Evolutionary conservation across 2,329 filamentous ascomycete species (phyloP), one percentile per base, ranked within the genome.

Genomic region (Cladorrhinum sp.): DNA sequence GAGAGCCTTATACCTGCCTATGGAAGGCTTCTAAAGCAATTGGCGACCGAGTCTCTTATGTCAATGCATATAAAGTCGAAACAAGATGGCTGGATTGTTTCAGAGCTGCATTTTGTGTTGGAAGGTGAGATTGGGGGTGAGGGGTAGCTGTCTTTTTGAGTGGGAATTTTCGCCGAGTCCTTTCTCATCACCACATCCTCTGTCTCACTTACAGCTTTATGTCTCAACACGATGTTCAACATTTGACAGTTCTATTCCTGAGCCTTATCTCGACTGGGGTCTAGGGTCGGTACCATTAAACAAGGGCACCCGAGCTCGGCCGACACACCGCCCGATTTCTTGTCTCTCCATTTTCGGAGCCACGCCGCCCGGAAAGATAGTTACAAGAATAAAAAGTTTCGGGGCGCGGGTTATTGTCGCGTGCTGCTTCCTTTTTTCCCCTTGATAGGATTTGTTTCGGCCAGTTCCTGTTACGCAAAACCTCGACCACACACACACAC

Each of bases 331-430:
- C 61, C 59, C 51, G 21, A 63, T 21, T 46, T 20, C 42, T 46
- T 46, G 16, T 21, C 42, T 60, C 61, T 60, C 61, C 64, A 62
- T 65, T 65, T 57, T 65, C 64, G 64, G 64, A 64, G 64, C 55
- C 18, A 53, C 6, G 59, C 48, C 48, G 49, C 55, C 59, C 57
- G 49, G 33, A 57, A 23, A 28, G 24, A 48, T 46, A 28, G 24
- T 36, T 46, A 42, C 36, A 46, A 46, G 42, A 46, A 18, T 46
- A 18, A 46, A 42, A 42, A 42, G n/a, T 14, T 42, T n/a, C 36
- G 4, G 36, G 36, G n/a, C 12, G 36, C 36, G n/a, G n/a, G n/a
- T n/a, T n/a, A n/a, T 14, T 14, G 36, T 42, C 26, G 26, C 26
- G 26, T 42, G 36, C 36, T 42, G 10, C 36, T 42, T 12, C 36